Base-by-base conservation (phyloP, 306 rosid genomes). In the Acacia crassicarpa region DNA sequence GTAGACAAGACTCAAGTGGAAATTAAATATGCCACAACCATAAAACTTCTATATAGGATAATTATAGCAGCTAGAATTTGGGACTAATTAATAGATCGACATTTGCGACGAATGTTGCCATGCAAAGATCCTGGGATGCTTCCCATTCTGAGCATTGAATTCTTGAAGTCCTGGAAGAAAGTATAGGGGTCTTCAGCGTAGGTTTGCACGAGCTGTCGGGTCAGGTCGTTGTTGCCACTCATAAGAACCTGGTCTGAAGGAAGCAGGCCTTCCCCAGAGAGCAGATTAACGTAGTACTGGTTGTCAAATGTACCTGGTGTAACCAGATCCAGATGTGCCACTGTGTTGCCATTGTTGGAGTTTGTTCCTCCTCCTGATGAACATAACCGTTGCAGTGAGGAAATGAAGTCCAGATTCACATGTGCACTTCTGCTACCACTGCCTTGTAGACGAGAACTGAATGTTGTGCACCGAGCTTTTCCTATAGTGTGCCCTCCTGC, bases 401-500 rank as follows among this genome's bases (percentile, higher is more conserved):
- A 75, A 8, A 89, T 73, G 84, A 88, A 95, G 22, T 89, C 92
- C 17, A 80, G 75, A 20, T 93, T 85, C 3, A 59, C 81, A 61
- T 74, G 84, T 6, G 82, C 72, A 61, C 33, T 61, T 12, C 5
- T 43, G 74, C 32, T 14, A 3, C 84, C 35, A 25, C 41, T 76
- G 41, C 59, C 81, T 68, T 85, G 94, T 48, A 93, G 75, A 51
- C 96, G 91, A 33, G 91, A 78, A 19, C 80, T 85, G 40, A 95
- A 92, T 33, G 94, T 84, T n/a, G 85, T 51, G 86, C 99, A 93
- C 3, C 96, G 89, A 2, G 99, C 97, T 86, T 81, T 92, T 41
- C 98, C 99, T 19, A 92, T 86, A 35, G 98, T 93, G 78, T 93
- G 99, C 0, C 94, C 97, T 43, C 98, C 97, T 92, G 71, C 63